Conservation (phyloP, 768 basidiomycete species). For the Leccinum arenicola region DNA sequence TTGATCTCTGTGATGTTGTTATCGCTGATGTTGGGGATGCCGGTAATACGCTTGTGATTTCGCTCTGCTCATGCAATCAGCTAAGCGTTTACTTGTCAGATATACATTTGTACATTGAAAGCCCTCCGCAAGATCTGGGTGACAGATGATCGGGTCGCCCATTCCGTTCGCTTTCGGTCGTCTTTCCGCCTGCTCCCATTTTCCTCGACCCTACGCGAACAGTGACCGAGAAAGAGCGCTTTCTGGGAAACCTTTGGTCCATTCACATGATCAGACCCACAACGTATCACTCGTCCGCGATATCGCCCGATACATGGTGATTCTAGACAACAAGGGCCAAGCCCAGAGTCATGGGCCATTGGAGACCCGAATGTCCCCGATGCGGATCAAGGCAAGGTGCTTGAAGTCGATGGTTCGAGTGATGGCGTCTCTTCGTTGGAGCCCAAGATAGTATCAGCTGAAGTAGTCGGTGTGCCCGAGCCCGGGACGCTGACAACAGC, state of each 20-base stretch:
- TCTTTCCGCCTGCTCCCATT: constrained; percentile 66
- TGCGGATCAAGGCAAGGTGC: too few species aligned
- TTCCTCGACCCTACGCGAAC: constrained; percentile 66
- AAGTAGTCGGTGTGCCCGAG: too few species aligned
- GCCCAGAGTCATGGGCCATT: too few species aligned
- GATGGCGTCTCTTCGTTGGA: too few species aligned
- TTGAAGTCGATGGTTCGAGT: too few species aligned
- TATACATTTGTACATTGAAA: constrained; percentile 82
- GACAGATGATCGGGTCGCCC: constrained; percentile 89
- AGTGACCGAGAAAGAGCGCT: constrained; percentile 70
- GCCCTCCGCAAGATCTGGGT: constrained; percentile 73
- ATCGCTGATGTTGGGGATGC: constrained; percentile 83
- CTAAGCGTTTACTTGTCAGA: constrained; percentile 45
- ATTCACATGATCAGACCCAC: too few species aligned
- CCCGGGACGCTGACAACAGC: too few species aligned
- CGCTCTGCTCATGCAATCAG: background rate
- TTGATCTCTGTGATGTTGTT: constrained; percentile 82
- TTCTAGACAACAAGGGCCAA: too few species aligned
- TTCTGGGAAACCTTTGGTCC: constrained; percentile 87
- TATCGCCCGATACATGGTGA: too few species aligned
- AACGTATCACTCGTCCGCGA: too few species aligned
- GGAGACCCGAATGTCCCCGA: too few species aligned
- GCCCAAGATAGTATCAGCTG: too few species aligned
- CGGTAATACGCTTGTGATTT: constrained; percentile 46
- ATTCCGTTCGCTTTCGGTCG: constrained; percentile 75